Evolutionary conservation across 2,329 filamentous ascomycete species (phyloP).

Genomic region (Mycosphaerella arachidis): DNA sequence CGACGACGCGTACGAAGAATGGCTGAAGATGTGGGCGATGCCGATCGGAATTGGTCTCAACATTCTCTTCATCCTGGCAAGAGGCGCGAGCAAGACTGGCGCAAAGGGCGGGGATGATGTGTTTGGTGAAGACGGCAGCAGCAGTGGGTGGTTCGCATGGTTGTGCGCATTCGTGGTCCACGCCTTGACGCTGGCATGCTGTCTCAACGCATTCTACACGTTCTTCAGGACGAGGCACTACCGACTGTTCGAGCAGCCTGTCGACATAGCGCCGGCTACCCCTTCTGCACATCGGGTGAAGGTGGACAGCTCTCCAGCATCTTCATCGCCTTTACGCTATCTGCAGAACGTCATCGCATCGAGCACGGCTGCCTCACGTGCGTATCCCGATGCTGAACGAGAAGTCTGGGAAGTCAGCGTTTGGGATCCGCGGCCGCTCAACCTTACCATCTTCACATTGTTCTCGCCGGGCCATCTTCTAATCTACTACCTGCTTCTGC

Average conservation of each 20-base stretch:
- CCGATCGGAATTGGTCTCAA: conserved; percentile 74
- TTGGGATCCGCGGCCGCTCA: conserved; percentile 88
- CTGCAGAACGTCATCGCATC: conserved; percentile 62
- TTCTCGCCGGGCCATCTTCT: conserved; percentile 94
- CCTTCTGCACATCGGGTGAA: conserved; percentile 84
- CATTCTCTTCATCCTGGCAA: conserved; percentile 72
- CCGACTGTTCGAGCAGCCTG: conserved; percentile 80
- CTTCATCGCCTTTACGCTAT: conserved; percentile 73
- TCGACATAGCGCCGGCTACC: conserved; percentile 71
- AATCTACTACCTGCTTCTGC: conserved; percentile 83
- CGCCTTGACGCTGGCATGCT: conserved; percentile 61
- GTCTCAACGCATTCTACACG: conserved; percentile 73
- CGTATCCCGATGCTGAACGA: conserved; percentile 72
- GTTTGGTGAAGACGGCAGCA: conserved; percentile 55
- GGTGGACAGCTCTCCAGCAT: conserved; percentile 75
- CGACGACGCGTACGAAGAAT: conserved; percentile 82
- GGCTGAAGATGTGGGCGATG: conserved; percentile 65
- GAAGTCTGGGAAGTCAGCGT: conserved; percentile 94
- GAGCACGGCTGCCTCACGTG: conserved; percentile 72
- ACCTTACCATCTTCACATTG: conserved; percentile 74
- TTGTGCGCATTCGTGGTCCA: conserved; percentile 64
- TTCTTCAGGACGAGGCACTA: conserved; percentile 80
- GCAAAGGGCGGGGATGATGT: conserved; percentile 62
- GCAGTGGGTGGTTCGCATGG: conserved; percentile 62
- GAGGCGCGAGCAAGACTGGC: conserved; percentile 54